Evolutionary conservation across 2,329 filamentous ascomycete species (phyloP).

Genomic region (Fusarium sp.): DNA sequence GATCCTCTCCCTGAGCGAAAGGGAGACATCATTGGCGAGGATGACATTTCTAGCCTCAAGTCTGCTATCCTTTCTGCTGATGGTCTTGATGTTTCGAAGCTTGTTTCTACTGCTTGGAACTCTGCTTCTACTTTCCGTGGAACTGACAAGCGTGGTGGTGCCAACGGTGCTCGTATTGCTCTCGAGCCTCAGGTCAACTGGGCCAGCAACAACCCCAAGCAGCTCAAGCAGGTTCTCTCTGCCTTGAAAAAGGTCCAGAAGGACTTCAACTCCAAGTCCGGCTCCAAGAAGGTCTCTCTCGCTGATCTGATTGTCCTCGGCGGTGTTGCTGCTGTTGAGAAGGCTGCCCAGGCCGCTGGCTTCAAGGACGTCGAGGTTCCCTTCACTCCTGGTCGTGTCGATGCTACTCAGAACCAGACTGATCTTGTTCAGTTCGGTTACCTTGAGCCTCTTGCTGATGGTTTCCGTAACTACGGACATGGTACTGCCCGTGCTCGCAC

Average conservation of each 20-base stretch:
- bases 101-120: constrained; percentile 76
- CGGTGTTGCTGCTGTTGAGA: constrained; percentile 77
- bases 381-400: constrained; percentile 78
- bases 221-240: constrained; percentile 71
- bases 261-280: constrained; percentile 67
- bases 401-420: constrained; percentile 78
- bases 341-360: constrained; percentile 67
- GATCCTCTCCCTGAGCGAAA: constrained; percentile 74
- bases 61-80: constrained; percentile 69
- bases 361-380: constrained; percentile 67
- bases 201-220: constrained; percentile 78
- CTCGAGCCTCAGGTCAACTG: constrained; percentile 78
- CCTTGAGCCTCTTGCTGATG: constrained; percentile 77
- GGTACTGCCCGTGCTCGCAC: constrained; percentile 69
- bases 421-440: constrained; percentile 72
- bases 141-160: constrained; percentile 84
- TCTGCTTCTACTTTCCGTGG: constrained; percentile 79
- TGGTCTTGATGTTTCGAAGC: constrained; percentile 69
- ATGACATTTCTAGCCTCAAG: constrained; percentile 75
- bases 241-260: constrained; percentile 74
- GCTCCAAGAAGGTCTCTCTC: constrained; percentile 77
- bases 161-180: constrained; percentile 82
- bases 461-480: constrained; percentile 83
- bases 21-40: constrained; percentile 69
- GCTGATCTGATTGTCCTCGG: constrained; percentile 82